Evolutionary conservation across 1,284 basidiomycete genomes (phyloP).

Genomic region (Wolfiporia cocos): DNA sequence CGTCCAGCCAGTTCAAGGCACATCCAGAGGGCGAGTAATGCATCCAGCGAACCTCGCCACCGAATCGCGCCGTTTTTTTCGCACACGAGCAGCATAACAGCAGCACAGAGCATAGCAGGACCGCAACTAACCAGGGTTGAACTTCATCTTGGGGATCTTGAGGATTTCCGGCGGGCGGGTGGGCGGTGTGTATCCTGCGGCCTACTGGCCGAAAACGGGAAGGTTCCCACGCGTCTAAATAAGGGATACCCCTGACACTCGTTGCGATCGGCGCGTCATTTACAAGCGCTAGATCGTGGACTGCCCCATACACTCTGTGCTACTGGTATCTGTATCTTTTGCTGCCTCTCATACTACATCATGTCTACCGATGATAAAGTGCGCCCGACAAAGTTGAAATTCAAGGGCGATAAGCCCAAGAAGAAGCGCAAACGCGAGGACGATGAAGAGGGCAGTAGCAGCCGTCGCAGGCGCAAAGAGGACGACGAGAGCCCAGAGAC

Average conservation of each 20-base stretch:
- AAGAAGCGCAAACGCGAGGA: conserved; percentile 73
- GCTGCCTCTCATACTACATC: conserved; percentile 1
- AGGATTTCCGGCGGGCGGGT: conserved; percentile 38
- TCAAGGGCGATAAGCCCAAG: conserved; percentile 81
- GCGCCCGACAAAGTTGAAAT: conserved; percentile 70
- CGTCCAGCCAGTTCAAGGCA: conserved; percentile 17
- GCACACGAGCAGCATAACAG: conserved; percentile 17
- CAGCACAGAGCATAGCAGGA: conserved; percentile 11
- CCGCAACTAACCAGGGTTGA: conserved; percentile 63
- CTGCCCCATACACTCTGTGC: not conserved
- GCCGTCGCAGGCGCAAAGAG: conserved; percentile 40
- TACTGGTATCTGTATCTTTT: not conserved
- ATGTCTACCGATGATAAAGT: conserved; percentile 45
- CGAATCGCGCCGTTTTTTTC: conserved; percentile 20
- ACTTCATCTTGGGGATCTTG: conserved; percentile 72
- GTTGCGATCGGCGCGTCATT: too few species aligned
- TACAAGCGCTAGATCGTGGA: too few species aligned
- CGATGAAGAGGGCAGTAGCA: conserved; percentile 39
- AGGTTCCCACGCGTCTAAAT: conserved; percentile 4
- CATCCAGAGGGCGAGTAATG: conserved; percentile 37
- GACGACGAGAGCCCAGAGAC: conserved; percentile 63
- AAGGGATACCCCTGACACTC: conserved; percentile 1
- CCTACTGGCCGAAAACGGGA: conserved; percentile 3
- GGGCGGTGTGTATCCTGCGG: not conserved
- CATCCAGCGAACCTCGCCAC: conserved; percentile 48